phyloP scores from a whole-genome alignment of 805 yeast genomes.

The Myxozyma vanderwaltii region DNA sequence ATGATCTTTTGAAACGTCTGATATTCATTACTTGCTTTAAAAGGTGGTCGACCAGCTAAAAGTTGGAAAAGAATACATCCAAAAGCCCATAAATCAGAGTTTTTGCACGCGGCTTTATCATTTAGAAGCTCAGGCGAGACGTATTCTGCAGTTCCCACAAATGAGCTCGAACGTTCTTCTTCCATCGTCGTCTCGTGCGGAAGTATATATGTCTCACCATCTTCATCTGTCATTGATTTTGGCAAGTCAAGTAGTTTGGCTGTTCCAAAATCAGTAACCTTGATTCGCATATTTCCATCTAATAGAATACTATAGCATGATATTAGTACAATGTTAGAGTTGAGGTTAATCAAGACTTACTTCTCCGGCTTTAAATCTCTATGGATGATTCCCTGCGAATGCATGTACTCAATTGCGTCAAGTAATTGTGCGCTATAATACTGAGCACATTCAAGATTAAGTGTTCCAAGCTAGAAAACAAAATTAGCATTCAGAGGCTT shows the following conservation, averaged over 20 bases:
- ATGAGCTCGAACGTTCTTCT: conserved; percentile 54
- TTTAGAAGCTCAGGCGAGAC: conserved; percentile 89
- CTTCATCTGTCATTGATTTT: conserved; percentile 1
- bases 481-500: not conserved
- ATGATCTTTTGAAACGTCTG: conserved; percentile 88
- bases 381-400: conserved; percentile 85
- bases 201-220: not conserved
- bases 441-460: conserved; percentile 71
- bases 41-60: conserved; percentile 83
- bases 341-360: conserved; percentile 1
- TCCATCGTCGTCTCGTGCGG: conserved; percentile 3
- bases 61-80: conserved; percentile 88
- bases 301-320: conserved; percentile 55
- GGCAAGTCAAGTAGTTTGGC: conserved; percentile 67
- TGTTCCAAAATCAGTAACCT: conserved; percentile 98
- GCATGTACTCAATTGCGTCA: conserved; percentile 90
- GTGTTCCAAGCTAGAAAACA: conserved; percentile 54
- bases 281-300: conserved; percentile 80
- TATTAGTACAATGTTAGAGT: not conserved
- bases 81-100: conserved; percentile 89
- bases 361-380: conserved; percentile 96
- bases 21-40: conserved; percentile 82
- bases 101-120: conserved; percentile 77
- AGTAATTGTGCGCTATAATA: conserved; percentile 84
- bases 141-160: conserved; percentile 97